A percentile compares a stretch with the other conserved stretches of the same genome.
phyloP scores from a whole-genome alignment of 2,329 filamentous ascomycete genomes.

The Alternaria solani region DNA sequence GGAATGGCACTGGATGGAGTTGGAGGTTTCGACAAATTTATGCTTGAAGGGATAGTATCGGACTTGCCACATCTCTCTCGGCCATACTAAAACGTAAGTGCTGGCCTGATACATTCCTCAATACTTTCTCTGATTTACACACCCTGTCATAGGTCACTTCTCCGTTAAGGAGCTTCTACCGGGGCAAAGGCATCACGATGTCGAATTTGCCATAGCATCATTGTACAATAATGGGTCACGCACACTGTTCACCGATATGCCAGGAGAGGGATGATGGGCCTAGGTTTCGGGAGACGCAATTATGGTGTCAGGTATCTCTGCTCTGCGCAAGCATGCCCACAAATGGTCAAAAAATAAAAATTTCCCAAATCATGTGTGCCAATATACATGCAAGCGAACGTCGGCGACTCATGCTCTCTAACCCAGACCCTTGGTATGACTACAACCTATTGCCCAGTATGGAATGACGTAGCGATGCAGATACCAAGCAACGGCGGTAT shows the following conservation, averaged over 20 bases:
- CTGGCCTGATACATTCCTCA: background rate
- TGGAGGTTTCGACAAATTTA: conserved; percentile 4
- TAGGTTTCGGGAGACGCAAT: background rate
- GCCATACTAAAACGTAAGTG: conserved; percentile 15
- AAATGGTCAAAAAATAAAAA: background rate
- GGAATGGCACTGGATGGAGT: conserved; percentile 5
- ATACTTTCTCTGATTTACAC: conserved; percentile 16
- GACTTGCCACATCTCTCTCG: background rate
- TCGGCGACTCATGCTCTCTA: background rate
- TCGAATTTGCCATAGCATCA: background rate
- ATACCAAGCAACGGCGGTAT: background rate
- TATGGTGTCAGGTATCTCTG: background rate
- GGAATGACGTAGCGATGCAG: background rate
- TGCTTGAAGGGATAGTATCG: background rate
- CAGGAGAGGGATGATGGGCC: background rate
- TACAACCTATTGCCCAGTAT: background rate
- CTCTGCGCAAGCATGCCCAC: background rate
- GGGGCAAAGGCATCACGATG: background rate
- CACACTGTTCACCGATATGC: background rate
- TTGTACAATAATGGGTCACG: background rate
- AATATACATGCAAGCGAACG: background rate
- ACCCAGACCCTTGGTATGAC: background rate
- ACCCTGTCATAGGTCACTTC: conserved; percentile 8
- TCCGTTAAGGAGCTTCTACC: background rate
- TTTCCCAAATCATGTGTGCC: background rate